A percentile compares a stretch with the other conserved stretches of the same genome.
phyloP scores from a whole-genome alignment of 208 protist species.

The Trypanosoma caninum region DNA sequence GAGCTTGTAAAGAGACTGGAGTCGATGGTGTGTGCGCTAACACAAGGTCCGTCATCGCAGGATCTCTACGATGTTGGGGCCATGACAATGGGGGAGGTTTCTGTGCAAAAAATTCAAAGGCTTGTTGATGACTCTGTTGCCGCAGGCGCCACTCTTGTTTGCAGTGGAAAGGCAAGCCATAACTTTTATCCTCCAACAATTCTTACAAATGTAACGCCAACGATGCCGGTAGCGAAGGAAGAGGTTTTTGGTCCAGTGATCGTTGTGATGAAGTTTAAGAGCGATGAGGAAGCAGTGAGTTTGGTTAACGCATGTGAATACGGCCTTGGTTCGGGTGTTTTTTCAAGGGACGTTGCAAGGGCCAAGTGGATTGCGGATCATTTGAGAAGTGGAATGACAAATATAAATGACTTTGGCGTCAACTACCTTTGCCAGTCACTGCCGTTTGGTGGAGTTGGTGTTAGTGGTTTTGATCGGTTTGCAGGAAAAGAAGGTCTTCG shows the following conservation, averaged over 20 bases:
- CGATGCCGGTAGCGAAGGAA: slow-evolving; percentile 90
- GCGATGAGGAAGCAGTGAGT: slow-evolving; percentile 81
- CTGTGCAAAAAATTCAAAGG: slow-evolving; percentile 89
- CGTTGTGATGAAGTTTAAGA: slow-evolving; percentile 85
- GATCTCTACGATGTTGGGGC: slow-evolving; percentile 85
- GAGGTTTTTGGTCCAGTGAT: slow-evolving; percentile 95
- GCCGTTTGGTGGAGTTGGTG: slow-evolving; percentile 94
- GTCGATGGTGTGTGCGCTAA: slow-evolving; percentile 49
- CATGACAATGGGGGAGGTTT: slow-evolving; percentile 91
- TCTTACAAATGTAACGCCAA: slow-evolving; percentile 82
- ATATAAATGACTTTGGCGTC: slow-evolving; percentile 95
- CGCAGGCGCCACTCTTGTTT: slow-evolving; percentile 83
- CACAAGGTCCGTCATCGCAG: slow-evolving; percentile 81
- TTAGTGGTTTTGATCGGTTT: slow-evolving; percentile 95
- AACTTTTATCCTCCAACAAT: slow-evolving; percentile 92
- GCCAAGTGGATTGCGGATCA: slow-evolving; percentile 81
- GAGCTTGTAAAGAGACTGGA: slow-evolving; percentile 63
- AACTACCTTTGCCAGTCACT: slow-evolving; percentile 96
- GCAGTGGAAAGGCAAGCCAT: slow-evolving; percentile 67
- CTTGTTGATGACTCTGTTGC: slow-evolving; percentile 88
- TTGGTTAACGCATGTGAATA: slow-evolving; percentile 89
- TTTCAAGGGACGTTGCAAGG: slow-evolving; percentile 71
- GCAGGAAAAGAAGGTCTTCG: slow-evolving; percentile 92
- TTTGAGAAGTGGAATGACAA: slow-evolving; percentile 87
- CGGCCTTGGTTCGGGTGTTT: slow-evolving; percentile 90